Evolutionary conservation across 1,139 yeast species (phyloP), one percentile per base, ranked within the genome.

Genomic region (Suhomyces wounanorum): DNA sequence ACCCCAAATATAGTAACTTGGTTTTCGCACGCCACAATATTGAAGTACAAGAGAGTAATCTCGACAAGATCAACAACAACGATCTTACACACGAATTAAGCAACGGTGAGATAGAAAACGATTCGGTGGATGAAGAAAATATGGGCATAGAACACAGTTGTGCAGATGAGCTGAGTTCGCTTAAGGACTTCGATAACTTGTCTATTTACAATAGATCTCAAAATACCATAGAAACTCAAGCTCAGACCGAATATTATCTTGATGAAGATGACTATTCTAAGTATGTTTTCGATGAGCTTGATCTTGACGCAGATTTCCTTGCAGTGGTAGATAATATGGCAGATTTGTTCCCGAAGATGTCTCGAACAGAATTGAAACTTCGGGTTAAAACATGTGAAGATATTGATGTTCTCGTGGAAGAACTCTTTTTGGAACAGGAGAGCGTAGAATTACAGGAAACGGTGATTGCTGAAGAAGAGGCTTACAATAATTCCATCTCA

Each of bases 261-360:
- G 33, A 47, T 40, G 62, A 56, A n/a, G 50, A 40, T 11, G 62
- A 56, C 38, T 57, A 57, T 36, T 26, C 58, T 30, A 43, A 52
- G 40, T 56, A 50, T 37, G 55, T 50, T 5, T 54, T 52, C 43
- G 60, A 58, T 44, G 57, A 52, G 36, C 37, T 54, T 13, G 62
- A 59, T 42, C 55, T 56, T 33, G 62, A 59, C 33, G 53, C 47
- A 13, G 60, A 59, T 33, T 58, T 58, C 47, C 44, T 52, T 36
- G 55, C 50, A 1, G 44, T 55, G 50, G 63, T 66, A 10, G 71
- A 68, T 18, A 48, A 54, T 3, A 55, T 70, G 38, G 58, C 66
- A 17, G 72, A 68, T 37, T 52, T 69, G 40, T 71, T 71, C 44
- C 75, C 75, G 2, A 53, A 58, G 7, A 52, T 59, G 36, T 55